Percentiles rank a stretch among this genome's conserved stretches.
These are phyloP conservation scores for Tephrocybe sp. DNA, from an alignment of 768 basidiomycete genomes.

Conservation along the genomic window DNA sequence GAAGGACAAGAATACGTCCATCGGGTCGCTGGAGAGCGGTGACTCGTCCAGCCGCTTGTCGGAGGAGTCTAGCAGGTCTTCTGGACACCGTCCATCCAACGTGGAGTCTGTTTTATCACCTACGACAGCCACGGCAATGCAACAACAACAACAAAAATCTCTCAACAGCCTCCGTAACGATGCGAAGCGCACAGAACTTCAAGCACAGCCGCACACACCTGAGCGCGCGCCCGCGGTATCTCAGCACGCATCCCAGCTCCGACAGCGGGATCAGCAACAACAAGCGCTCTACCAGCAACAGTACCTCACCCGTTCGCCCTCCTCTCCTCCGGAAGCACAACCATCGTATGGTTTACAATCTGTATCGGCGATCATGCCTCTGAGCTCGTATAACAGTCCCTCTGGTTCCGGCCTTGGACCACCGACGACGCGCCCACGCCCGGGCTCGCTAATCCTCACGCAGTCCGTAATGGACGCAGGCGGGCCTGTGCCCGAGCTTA, in stretches of 20 bases:
- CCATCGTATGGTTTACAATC: slow-evolving; percentile 78
- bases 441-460: slow-evolving; percentile 76
- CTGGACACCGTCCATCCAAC: slow-evolving; percentile 42
- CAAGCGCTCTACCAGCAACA: slow-evolving; percentile 85
- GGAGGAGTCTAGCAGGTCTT: slow-evolving; percentile 59
- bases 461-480: slow-evolving; percentile 60
- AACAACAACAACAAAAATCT: slow-evolving; percentile 55
- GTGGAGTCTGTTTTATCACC: slow-evolving; percentile 47
- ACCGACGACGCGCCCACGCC: slow-evolving; percentile 56
- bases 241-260: slow-evolving; percentile 67
- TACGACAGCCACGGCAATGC: slow-evolving; percentile 50
- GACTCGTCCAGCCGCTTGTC: slow-evolving; percentile 46
- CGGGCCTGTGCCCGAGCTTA: slow-evolving; percentile 77
- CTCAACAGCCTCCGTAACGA: slow-evolving; percentile 26
- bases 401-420: slow-evolving; percentile 48
- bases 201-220: slow-evolving; percentile 26
- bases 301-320: slow-evolving; percentile 85
- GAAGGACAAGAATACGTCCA: slow-evolving; percentile 55
- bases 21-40: slow-evolving; percentile 53
- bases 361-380: slow-evolving; percentile 65
- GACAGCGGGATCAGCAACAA: slow-evolving; percentile 87
- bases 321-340: slow-evolving; percentile 72
- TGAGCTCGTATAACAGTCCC: slow-evolving; percentile 32
- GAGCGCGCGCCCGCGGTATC: slow-evolving; percentile 44
- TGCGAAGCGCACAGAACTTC: slow-evolving; percentile 23